Base-by-base conservation (phyloP, 2,329 filamentous ascomycete species). In the Colletotrichum simmondsii region DNA sequence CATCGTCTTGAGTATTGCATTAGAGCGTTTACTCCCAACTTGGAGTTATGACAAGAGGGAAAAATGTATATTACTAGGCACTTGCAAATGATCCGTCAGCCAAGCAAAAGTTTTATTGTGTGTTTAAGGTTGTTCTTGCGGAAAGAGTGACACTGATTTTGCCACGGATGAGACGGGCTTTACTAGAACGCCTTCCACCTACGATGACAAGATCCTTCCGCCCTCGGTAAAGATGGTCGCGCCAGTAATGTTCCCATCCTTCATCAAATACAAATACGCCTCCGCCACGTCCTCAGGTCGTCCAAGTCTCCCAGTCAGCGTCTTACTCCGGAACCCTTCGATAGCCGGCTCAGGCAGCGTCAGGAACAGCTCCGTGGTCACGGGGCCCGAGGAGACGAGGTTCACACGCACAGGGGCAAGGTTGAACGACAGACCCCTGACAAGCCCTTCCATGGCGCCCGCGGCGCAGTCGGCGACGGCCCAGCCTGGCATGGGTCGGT, bases 251-350 rank as follows among this genome's bases (percentile, higher is more conserved):
- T 83, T 82, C 1, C 76, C 78, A 72, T 85, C 82, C 76, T 83
- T 85, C 82, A 86, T 85, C 53, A 83, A 76, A 70, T 83, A 86
- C 14, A 86, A 56, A 68, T 85, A 87, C 12, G 81, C 81, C 75
- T 86, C 85, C 0, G 83, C 84, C 32, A 85, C 77, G 53, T 86
- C 83, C 42, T 84, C 82, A 0, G 83, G 79, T 30, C 69, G 28
- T 0, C 69, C 65, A 2, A 69, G 37, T 2, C 28, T 19, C 1
- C 42, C 53, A 0, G 66, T 63, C 0, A 71, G 7, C 10, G 54
- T 67, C 56, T 67, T 65, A 2, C 24, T 52, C 28, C 67, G 6
- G 26, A 69, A 69, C 37, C 54, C 28, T 49, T 71, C 68, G 5
- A 54, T 42, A 19, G 37, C 56, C 30, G 42, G 42, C 35, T 53